Percentiles rank a stretch among this genome's conserved stretches.
phyloP scores from a whole-genome alignment of 2,329 filamentous ascomycete genomes.

The Dendrostoma leiphaemia region DNA sequence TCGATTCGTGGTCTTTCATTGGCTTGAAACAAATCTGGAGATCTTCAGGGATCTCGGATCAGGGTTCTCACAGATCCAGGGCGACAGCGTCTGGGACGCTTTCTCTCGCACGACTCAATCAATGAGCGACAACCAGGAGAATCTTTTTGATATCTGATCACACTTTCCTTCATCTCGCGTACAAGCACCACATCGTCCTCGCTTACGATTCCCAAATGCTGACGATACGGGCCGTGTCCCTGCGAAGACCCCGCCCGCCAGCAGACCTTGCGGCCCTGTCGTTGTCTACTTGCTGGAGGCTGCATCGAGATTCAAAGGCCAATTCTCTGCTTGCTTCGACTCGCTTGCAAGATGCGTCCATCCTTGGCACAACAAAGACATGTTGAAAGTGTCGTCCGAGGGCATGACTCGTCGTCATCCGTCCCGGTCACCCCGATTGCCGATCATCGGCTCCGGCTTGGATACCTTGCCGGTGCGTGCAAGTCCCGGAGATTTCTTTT shows the following conservation, averaged over 20 bases:
- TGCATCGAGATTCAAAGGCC: too few relatives aligned
- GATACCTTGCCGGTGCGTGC: not conserved
- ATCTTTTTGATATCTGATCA: not conserved
- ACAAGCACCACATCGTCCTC: too few relatives aligned
- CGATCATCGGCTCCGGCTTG: not conserved
- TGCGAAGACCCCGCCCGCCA: too few relatives aligned
- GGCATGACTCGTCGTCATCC: not conserved
- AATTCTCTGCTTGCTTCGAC: too few relatives aligned
- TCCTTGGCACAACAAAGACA: not conserved
- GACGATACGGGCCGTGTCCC: too few relatives aligned
- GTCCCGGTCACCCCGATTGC: not conserved
- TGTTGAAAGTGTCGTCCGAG: not conserved
- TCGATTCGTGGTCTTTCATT: not conserved
- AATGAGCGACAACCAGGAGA: not conserved
- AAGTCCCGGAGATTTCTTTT: not conserved
- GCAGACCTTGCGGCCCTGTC: too few relatives aligned
- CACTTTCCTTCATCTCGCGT: not conserved
- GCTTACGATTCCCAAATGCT: too few relatives aligned
- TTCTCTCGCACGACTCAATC: not conserved
- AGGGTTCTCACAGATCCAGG: not conserved
- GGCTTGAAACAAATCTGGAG: not conserved
- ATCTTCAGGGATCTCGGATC: not conserved
- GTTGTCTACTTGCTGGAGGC: too few relatives aligned
- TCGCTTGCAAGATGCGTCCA: too few relatives aligned
- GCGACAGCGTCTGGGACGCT: not conserved